These are phyloP conservation scores for Pulveroboletus sp. DNA, from an alignment of 1,284 basidiomycete species.

Conservation along the genomic window DNA sequence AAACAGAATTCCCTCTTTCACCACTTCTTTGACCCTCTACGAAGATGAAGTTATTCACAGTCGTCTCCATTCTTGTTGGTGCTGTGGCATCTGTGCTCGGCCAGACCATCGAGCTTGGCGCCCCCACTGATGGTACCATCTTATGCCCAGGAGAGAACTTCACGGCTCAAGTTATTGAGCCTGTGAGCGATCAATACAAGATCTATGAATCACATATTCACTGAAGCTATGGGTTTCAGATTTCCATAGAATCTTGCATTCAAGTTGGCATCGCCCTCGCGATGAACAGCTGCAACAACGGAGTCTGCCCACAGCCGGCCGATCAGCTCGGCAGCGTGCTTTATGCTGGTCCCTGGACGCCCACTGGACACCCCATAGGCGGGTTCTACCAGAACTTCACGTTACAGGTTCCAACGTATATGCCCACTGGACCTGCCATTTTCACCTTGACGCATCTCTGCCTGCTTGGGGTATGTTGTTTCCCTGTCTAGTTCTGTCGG, in stretches of 20 bases:
- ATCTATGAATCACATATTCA: neutral
- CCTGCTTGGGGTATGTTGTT: slow-evolving; percentile 32
- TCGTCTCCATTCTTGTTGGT: neutral
- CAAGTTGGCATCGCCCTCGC: slow-evolving; percentile 38
- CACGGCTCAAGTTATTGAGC: slow-evolving; percentile 22
- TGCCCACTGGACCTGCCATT: slow-evolving; percentile 24
- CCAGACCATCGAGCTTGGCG: slow-evolving; percentile 34
- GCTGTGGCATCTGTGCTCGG: slow-evolving; percentile 18
- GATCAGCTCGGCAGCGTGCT: slow-evolving; percentile 29
- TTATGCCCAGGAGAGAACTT: slow-evolving; percentile 20
- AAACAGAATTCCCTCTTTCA: no score
- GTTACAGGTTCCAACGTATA: slow-evolving; percentile 14
- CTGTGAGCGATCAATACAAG: slow-evolving; percentile 17
- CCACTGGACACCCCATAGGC: slow-evolving; percentile 19
- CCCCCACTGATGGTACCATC: slow-evolving; percentile 21
- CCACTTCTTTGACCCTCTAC: no score
- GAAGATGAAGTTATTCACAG: no score
- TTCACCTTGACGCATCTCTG: slow-evolving; percentile 37
- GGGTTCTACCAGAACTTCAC: slow-evolving; percentile 39
- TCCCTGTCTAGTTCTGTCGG: neutral
- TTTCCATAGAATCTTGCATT: slow-evolving; percentile 23
- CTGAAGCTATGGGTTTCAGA: slow-evolving; percentile 8
- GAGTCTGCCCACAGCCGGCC: slow-evolving; percentile 25
- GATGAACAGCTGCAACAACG: slow-evolving; percentile 22
- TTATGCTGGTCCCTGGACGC: slow-evolving; percentile 34